Conservation (phyloP, 1,284 basidiomycete species). For the Thecaphora thlaspeos region DNA sequence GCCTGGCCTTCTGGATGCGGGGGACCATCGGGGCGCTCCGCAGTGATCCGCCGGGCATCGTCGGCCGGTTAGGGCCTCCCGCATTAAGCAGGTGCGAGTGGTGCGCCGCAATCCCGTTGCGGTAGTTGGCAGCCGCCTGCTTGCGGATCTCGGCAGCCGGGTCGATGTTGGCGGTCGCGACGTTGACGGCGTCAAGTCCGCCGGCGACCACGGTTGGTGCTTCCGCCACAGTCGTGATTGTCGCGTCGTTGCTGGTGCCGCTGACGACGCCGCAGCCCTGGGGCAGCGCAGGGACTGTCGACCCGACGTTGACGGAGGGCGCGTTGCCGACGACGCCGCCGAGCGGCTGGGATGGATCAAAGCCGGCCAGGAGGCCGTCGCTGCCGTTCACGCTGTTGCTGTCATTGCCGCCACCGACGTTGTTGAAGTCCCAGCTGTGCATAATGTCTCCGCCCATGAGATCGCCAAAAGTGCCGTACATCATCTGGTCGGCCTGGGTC, state of each 20-base stretch:
- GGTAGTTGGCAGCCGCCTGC: slow-evolving; percentile 14
- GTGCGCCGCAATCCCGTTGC: slow-evolving; percentile 35
- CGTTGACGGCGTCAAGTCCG: slow-evolving; percentile 1
- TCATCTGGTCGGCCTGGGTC: not conserved
- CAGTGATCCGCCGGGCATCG: no score
- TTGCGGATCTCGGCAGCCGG: not conserved
- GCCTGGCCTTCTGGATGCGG: slow-evolving; percentile 13
- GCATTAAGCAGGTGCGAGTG: slow-evolving; percentile 21
- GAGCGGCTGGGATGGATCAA: no score
- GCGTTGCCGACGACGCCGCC: no score
- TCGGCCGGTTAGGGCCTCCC: no score
- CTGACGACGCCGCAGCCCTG: no score
- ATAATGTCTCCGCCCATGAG: slow-evolving; percentile 16
- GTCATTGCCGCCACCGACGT: no score
- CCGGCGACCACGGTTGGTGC: not conserved
- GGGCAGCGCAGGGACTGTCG: no score
- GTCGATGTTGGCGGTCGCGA: slow-evolving; percentile 9
- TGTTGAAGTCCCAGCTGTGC: slow-evolving; percentile 5
- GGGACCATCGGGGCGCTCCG: slow-evolving; percentile 10
- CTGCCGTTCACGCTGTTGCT: not conserved
- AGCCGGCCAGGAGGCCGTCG: no score
- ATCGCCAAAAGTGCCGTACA: slow-evolving; percentile 1
- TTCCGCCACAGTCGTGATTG: not conserved
- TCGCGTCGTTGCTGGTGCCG: no score
- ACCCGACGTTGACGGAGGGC: no score